phyloP scores from a whole-genome alignment of 345 rosid species.

The Corchorus capsularis region DNA sequence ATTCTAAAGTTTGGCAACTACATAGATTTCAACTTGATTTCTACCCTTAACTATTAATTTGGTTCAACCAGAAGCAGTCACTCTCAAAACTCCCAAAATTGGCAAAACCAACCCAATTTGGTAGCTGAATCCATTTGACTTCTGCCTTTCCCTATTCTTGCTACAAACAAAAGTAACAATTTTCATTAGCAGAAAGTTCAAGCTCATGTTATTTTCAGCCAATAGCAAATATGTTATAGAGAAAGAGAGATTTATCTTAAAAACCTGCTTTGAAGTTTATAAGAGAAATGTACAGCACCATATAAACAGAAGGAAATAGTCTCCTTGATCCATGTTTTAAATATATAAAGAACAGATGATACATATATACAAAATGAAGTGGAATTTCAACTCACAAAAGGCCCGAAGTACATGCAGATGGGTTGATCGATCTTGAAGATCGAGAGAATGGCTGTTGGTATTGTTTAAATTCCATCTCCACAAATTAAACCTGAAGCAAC shows the following conservation, averaged over 20 bases:
- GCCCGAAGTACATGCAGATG: constrained; percentile 87
- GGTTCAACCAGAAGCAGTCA: background rate
- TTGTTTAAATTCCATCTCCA: constrained; percentile 90
- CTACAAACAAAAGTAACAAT: background rate
- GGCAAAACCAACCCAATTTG: background rate
- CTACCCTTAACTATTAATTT: background rate
- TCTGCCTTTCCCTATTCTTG: background rate
- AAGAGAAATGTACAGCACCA: constrained; percentile 21
- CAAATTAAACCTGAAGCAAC: constrained; percentile 92
- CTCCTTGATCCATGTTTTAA: background rate
- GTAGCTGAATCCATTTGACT: background rate
- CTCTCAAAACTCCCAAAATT: background rate
- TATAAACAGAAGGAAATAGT: background rate
- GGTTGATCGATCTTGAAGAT: constrained; percentile 87
- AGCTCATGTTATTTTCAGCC: background rate
- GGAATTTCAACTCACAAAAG: background rate
- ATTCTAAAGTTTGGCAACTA: background rate
- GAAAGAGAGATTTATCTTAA: background rate
- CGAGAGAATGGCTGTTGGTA: constrained; percentile 84
- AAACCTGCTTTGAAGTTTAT: background rate
- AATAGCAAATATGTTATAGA: background rate
- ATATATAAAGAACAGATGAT: background rate
- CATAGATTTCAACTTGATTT: background rate
- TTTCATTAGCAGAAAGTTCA: background rate
- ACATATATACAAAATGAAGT: constrained; percentile 13